These are phyloP conservation scores for Phyllostachys edulis DNA, from an alignment of 176 grass and related monocot genomes.

Conservation along the genomic window DNA sequence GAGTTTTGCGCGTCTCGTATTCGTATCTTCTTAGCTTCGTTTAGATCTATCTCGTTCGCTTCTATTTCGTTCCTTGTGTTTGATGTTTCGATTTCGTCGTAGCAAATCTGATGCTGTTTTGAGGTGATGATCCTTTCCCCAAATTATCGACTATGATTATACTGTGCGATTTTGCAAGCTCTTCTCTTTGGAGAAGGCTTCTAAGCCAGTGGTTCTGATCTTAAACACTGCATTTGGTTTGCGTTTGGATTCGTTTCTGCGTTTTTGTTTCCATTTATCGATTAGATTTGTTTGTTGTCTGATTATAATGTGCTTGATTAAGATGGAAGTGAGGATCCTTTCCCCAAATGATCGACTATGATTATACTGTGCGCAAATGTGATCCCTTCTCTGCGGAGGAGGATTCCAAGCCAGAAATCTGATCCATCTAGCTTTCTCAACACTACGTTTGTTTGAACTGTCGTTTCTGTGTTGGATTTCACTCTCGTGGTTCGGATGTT, in stretches of 20 bases:
- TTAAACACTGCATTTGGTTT: not conserved
- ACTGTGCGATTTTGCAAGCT: constrained; percentile 42
- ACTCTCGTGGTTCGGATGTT: rapidly evolving
- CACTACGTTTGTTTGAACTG: not conserved
- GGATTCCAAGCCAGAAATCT: constrained; percentile 57
- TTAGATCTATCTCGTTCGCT: not conserved
- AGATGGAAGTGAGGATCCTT: constrained; percentile 56
- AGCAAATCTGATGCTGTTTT: not conserved
- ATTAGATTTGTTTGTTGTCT: not conserved
- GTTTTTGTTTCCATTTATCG: not conserved
- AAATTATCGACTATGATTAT: constrained; percentile 52
- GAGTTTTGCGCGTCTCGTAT: not conserved
- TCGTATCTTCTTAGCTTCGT: not conserved
- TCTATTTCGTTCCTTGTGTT: not conserved
- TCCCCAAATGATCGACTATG: constrained; percentile 66
- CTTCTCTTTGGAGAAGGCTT: constrained; percentile 29
- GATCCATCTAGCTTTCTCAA: constrained; percentile 25
- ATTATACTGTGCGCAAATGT: constrained; percentile 36
- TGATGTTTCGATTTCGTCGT: not conserved
- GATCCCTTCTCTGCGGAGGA: constrained; percentile 20
- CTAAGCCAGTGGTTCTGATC: constrained; percentile 48
- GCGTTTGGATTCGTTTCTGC: not conserved
- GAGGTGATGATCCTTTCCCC: constrained; percentile 62
- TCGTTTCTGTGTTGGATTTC: not conserved
- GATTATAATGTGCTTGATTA: not conserved